Base-by-base conservation (phyloP, 495 filamentous ascomycete genomes). In the Cladorrhinum samala region DNA sequence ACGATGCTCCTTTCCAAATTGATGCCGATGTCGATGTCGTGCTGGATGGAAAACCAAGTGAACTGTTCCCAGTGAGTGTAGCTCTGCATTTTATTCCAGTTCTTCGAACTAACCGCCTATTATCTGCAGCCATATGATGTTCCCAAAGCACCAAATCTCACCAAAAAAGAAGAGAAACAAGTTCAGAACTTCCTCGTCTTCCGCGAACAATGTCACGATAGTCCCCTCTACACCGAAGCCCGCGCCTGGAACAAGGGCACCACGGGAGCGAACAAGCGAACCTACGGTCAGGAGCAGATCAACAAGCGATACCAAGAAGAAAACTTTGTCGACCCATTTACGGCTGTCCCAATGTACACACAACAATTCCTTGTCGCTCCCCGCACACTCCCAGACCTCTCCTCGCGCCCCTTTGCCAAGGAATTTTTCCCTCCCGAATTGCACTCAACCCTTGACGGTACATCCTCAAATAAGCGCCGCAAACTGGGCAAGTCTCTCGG, bases 381-480 rank as follows among this genome's bases (percentile, higher is more conserved):
- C 25, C 66, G 77, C 19, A 68, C 66, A 0, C 58, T 81, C n/a
- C 78, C 78, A 0, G 69, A 77, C 43, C 66, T 79, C 3, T 66
- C 58, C 37, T 62, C 65, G 11, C 61, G 64, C 41, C 63, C 68
- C 1, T 76, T 78, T 33, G 70, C 69, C 40, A 72, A 70, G 17
- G 70, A 74, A 13, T 68, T 80, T 47, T 80, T 78, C 55, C 78
- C 78, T 0, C 56, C 71, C 44, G 78, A 81, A 55, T 69, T 81
- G 5, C 76, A 75, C 66, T 62, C 62, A 9, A 75, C 76, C 13
- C 62, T 81, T 1, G 75, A 78, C 21, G 75, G 77, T 20, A 63
- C 66, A 0, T 70, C 57, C 16, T 43, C 49, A 0, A 36, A 37
- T 11, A 68, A 65, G 20, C 46, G 67, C 19, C 67, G 71, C 38